Conservation (phyloP, 495 filamentous ascomycete species). For the Collariella sp. region DNA sequence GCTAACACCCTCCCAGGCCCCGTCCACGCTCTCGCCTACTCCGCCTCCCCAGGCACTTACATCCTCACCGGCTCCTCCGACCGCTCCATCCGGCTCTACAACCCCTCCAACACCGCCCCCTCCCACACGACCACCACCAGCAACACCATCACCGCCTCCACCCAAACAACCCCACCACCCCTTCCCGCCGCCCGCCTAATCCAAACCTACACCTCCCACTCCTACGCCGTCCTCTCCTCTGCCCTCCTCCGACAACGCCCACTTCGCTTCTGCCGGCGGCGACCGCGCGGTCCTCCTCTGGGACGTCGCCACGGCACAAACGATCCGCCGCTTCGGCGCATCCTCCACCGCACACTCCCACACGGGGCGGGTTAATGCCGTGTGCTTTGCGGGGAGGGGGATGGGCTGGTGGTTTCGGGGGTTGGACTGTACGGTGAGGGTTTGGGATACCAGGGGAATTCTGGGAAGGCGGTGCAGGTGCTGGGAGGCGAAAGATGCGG, state of each 20-base stretch:
- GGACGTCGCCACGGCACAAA: conserved; percentile 76
- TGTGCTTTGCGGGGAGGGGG: conserved; percentile 68
- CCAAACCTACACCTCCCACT: conserved; percentile 82
- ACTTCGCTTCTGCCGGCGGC: conserved; percentile 74
- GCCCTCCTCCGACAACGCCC: conserved; percentile 63
- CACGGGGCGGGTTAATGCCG: conserved; percentile 62
- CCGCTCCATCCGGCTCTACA: conserved; percentile 75
- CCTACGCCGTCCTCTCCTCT: conserved; percentile 81
- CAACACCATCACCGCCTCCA: conserved; percentile 22
- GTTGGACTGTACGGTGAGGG: conserved; percentile 69
- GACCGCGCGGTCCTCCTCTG: conserved; percentile 86
- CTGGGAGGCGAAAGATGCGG: conserved; percentile 73
- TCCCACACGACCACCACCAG: conserved; percentile 29
- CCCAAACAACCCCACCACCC: conserved; percentile 11
- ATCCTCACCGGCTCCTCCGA: conserved; percentile 82
- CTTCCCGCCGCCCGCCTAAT: conserved; percentile 48
- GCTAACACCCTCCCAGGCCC: conserved; percentile 44
- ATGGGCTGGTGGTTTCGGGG: conserved; percentile 65
- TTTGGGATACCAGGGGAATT: conserved; percentile 70
- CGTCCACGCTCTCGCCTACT: conserved; percentile 66
- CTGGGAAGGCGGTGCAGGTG: conserved; percentile 64
- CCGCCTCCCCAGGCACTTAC: conserved; percentile 58
- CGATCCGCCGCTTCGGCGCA: conserved; percentile 59
- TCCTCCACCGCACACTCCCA: conserved; percentile 46
- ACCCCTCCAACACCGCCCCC: conserved; percentile 42